A percentile compares a stretch with the other conserved stretches of the same genome.
Conservation (phyloP, 495 filamentous ascomycete species). For the Staphylotrichum longicolle region DNA sequence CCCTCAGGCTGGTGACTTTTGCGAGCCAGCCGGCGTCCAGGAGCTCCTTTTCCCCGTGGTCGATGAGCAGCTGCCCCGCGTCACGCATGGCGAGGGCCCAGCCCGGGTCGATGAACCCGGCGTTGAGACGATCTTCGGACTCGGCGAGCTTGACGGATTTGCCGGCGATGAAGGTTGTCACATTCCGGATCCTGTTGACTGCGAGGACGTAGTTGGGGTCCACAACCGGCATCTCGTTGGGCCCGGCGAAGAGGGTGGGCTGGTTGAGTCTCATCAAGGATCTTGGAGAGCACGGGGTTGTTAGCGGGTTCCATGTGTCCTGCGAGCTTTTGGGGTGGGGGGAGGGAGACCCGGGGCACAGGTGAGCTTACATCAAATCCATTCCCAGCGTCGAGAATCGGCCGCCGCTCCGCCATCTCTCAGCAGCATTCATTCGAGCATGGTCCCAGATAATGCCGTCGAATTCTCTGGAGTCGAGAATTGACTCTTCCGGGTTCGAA, state of each 20-base stretch:
- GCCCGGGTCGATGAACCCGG: constrained; percentile 24
- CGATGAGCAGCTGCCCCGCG: constrained; percentile 29
- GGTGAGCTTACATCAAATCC: constrained; percentile 32
- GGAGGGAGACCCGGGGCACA: too few species aligned
- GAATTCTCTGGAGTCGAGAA: constrained; percentile 16
- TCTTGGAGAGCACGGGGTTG: constrained; percentile 14
- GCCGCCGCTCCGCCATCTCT: constrained; percentile 22
- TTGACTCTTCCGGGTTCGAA: constrained; percentile 5
- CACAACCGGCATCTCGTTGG: background rate
- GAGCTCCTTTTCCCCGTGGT: constrained; percentile 26
- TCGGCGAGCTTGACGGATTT: constrained; percentile 16
- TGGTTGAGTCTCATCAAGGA: constrained; percentile 34
- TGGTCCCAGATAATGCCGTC: constrained; percentile 25
- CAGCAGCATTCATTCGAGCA: constrained; percentile 13
- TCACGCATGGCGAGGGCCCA: constrained; percentile 30
- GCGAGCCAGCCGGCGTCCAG: constrained; percentile 22
- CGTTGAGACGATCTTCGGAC: constrained; percentile 5
- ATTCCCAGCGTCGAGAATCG: constrained; percentile 29
- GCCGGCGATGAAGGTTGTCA: constrained; percentile 26
- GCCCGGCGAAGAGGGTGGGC: constrained; percentile 21
- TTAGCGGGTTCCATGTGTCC: constrained; percentile 8
- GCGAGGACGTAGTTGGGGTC: constrained; percentile 15
- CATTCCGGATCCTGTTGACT: constrained; percentile 22
- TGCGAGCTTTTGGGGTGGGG: background rate
- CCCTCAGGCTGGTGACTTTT: constrained; percentile 26